phyloP scores from a whole-genome alignment of 306 rosid species.

The Corylus heterophylla region DNA sequence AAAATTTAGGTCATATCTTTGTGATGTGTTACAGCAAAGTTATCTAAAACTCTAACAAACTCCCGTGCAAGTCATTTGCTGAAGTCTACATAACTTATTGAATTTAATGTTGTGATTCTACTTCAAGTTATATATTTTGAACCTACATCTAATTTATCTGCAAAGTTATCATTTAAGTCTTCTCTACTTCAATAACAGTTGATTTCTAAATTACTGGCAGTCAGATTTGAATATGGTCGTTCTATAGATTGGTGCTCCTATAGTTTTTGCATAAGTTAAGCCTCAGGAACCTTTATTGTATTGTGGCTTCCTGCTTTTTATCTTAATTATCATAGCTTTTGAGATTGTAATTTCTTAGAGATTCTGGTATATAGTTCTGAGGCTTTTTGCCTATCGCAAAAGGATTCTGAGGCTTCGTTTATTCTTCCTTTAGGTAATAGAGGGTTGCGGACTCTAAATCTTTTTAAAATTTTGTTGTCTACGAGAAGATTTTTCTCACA shows the following conservation, averaged over 20 bases:
- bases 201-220: not conserved
- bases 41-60: not conserved
- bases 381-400: not conserved
- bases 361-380: not conserved
- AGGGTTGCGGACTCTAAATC: not conserved
- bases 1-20: not conserved
- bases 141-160: not conserved
- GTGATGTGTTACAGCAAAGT: no score
- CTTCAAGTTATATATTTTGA: not conserved
- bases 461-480: not conserved
- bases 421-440: not conserved
- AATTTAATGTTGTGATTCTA: not conserved
- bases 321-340: not conserved
- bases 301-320: not conserved
- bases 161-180: not conserved
- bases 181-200: not conserved
- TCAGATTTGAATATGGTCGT: no score
- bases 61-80: not conserved
- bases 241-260: no score
- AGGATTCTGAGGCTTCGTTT: no score
- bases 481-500: not conserved
- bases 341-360: not conserved
- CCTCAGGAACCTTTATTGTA: not conserved
- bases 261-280: no score
- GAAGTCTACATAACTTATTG: not conserved